Conservation (phyloP, 805 yeast genomes). For the Candida wancherniae region DNA sequence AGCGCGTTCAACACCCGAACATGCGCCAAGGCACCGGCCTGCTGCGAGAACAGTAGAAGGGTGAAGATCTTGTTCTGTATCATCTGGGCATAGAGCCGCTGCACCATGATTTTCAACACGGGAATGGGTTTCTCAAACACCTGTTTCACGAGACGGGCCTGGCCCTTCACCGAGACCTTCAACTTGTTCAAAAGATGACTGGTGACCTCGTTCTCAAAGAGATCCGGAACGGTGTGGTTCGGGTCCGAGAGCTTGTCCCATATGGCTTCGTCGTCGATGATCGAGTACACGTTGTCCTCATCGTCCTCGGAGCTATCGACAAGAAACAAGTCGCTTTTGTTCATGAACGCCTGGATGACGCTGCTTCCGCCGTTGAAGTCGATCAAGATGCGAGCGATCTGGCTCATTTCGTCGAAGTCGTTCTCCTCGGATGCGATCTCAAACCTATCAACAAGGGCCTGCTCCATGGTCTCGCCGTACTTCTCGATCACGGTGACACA, state of each 20-base stretch:
- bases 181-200: constrained; percentile 48
- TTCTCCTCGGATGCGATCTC: constrained; percentile 68
- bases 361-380: constrained; percentile 82
- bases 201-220: constrained; percentile 49
- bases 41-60: constrained; percentile 57
- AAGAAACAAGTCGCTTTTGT: constrained; percentile 68
- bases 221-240: constrained; percentile 32
- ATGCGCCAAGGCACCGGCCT: constrained; percentile 64
- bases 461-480: constrained; percentile 75
- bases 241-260: constrained; percentile 67
- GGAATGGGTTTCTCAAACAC: constrained; percentile 69
- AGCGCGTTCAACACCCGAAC: constrained; percentile 69
- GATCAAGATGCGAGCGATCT: constrained; percentile 65
- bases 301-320: constrained; percentile 31
- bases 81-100: constrained; percentile 72
- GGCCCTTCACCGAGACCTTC: constrained; percentile 57
- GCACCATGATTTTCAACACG: constrained; percentile 67
- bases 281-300: constrained; percentile 28
- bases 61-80: constrained; percentile 52
- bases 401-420: constrained; percentile 68
- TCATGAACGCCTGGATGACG: constrained; percentile 77
- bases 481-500: constrained; percentile 50
- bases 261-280: constrained; percentile 40
- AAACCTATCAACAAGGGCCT: constrained; percentile 61
- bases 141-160: constrained; percentile 65